These are phyloP conservation scores for Panicum hallii DNA, from an alignment of 202 grass and related monocot species.

Conservation along the genomic window DNA sequence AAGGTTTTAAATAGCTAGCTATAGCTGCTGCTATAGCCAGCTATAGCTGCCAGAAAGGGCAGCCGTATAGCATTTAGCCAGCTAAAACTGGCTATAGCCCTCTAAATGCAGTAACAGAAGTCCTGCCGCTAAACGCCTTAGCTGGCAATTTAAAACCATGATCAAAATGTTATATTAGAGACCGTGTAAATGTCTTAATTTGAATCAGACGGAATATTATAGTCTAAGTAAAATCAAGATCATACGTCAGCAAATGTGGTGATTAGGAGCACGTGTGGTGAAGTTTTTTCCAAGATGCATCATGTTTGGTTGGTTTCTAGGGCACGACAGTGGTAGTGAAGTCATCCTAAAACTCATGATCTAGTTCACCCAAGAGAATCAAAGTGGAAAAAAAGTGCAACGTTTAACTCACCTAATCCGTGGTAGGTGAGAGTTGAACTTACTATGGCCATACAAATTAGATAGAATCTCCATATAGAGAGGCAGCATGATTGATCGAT, in stretches of 20 bases:
- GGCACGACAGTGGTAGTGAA: not conserved
- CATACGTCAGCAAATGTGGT: not conserved
- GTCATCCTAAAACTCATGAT: not conserved
- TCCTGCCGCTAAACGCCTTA: no score
- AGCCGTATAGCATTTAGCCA: no score
- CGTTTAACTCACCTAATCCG: not conserved
- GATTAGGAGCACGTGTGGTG: not conserved
- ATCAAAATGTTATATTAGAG: no score
- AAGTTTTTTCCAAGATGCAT: not conserved
- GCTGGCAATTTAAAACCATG: no score
- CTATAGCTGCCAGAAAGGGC: no score
- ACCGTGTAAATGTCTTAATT: no score
- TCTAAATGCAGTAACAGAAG: no score
- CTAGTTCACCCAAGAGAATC: not conserved
- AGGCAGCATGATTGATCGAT: not conserved
- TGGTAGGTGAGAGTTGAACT: not conserved
- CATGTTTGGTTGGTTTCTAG: not conserved
- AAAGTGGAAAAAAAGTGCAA: not conserved
- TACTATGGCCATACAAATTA: not conserved
- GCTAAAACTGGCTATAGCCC: no score
- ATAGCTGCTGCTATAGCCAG: no score
- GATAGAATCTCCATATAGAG: not conserved
- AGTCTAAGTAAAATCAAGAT: not conserved
- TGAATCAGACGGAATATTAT: no score
- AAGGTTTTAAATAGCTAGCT: no score